Evolutionary conservation across 148 eudicot species (phyloP), one percentile per base, ranked within the genome.

Genomic region (Amaranthus hypochondriacus): DNA sequence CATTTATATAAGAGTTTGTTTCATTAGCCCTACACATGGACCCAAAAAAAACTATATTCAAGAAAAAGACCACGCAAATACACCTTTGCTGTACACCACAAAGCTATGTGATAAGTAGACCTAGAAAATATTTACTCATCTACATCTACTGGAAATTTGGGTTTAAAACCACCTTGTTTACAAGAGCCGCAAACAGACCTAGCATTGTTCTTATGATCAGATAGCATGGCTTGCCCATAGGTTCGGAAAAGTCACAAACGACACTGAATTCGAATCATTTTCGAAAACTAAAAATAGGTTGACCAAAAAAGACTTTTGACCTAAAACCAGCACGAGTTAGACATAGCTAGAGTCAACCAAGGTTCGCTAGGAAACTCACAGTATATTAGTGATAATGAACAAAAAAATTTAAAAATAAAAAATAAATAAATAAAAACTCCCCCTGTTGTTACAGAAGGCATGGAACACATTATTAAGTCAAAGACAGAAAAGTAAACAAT

Each of bases 401-500:
- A 43, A 15, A 48, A 42, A 42, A 62, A 42, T 11, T 3, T 3
- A 59, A 10, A 5, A 14, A 66, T 8, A 11, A 48, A 12, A 49
- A 66, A 15, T 3, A 5, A 59, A 10, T 18, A 5, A 14, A 66
- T 8, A 11, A 48, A 11, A 49, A 66, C 10, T 28, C 2, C 14
- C 11, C 53, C 78, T 66, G 39, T 3, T 12, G 77, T 28, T 6
- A 48, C 47, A 56, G 42, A 75, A 9, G 72, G 46, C 66, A 10
- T 47, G 57, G 49, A 56, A 5, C 57, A 74, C 53, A 73, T 12
- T 4, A 9, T n/a, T 51, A 59, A 59, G 2, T 15, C 51, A 10
- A 57, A 49, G 7, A 39, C 15, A 51, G n/a, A 48, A 42, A 8
- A 9, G 47, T 44, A 55, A 62, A 39, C 10, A 9, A 73, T 8